These are phyloP conservation scores for Anacardium occidentale DNA, from an alignment of 345 rosid genomes.

Conservation along the genomic window DNA sequence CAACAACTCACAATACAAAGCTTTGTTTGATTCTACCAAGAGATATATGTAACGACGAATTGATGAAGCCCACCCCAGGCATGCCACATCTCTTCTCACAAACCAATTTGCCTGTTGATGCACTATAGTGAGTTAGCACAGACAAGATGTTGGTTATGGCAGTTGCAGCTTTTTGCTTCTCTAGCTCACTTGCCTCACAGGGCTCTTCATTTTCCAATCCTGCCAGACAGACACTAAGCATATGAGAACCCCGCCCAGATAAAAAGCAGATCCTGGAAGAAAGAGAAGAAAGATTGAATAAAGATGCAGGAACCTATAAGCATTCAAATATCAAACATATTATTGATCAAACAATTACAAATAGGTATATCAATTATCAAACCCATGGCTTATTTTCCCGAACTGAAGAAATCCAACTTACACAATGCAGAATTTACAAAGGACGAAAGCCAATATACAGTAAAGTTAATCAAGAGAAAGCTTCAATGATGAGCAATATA, in stretches of 20 bases:
- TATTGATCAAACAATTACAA: not conserved
- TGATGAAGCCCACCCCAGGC: constrained; percentile 45
- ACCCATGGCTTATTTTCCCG: not conserved
- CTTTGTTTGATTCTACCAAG: constrained; percentile 99
- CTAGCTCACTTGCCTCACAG: constrained; percentile 72
- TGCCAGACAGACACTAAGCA: constrained; percentile 21
- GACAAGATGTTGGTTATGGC: constrained; percentile 60
- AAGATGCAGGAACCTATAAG: not conserved
- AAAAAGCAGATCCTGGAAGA: not conserved
- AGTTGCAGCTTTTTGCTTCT: constrained; percentile 56
- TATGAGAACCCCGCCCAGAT: constrained; percentile 7
- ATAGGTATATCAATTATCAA: not conserved
- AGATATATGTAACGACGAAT: constrained; percentile 73
- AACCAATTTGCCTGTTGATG: constrained; percentile 60
- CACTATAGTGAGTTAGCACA: constrained; percentile 58
- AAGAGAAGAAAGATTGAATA: not conserved
- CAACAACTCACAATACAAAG: constrained; percentile 97
- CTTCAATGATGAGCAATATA: not conserved
- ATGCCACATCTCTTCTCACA: constrained; percentile 53
- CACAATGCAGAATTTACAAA: not conserved
- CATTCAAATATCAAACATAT: not conserved
- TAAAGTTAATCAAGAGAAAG: too few relatives aligned
- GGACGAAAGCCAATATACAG: not conserved
- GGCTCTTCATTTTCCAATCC: constrained; percentile 59
- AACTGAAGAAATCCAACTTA: not conserved